A percentile compares a stretch with the other conserved stretches of the same genome.
phyloP scores from a whole-genome alignment of 2,329 filamentous ascomycete species.

The Pestalotiopsis sp. region DNA sequence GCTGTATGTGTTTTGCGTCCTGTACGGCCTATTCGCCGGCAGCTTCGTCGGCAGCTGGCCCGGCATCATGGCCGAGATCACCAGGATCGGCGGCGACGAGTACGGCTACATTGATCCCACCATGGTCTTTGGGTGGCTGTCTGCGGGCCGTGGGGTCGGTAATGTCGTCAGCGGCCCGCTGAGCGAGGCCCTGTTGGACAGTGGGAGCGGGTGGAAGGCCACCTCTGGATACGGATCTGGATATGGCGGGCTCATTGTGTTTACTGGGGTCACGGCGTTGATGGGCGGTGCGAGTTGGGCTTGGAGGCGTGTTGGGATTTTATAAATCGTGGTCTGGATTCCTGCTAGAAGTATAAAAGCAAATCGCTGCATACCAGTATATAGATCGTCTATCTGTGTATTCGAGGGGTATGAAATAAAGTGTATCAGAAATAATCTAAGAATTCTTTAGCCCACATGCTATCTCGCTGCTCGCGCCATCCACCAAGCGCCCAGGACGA shows the following conservation, averaged over 20 bases:
- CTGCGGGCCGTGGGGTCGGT: slow-evolving; percentile 62
- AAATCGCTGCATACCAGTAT: too few relatives aligned
- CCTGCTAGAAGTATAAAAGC: too few relatives aligned
- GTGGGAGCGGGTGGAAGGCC: slow-evolving; percentile 43
- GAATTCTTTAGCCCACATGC: too few relatives aligned
- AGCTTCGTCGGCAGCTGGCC: slow-evolving; percentile 23
- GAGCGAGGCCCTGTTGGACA: slow-evolving; percentile 52
- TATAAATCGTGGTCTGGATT: slow-evolving; percentile 19
- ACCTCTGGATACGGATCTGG: slow-evolving; percentile 50
- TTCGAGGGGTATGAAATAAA: too few relatives aligned
- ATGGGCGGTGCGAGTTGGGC: slow-evolving; percentile 48
- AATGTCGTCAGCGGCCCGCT: slow-evolving; percentile 60
- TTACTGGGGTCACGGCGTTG: slow-evolving; percentile 55
- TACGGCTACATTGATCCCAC: slow-evolving; percentile 41
- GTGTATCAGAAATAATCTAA: too few relatives aligned
- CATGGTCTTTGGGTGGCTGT: slow-evolving; percentile 61
- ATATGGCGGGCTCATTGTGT: slow-evolving; percentile 56
- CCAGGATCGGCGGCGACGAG: slow-evolving; percentile 24
- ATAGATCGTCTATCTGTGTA: too few relatives aligned
- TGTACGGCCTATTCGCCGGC: slow-evolving; percentile 61
- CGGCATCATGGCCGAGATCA: slow-evolving; percentile 30
- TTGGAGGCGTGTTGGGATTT: slow-evolving; percentile 36
- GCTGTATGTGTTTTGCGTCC: slow-evolving; percentile 53
- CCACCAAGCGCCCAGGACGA: too few relatives aligned
- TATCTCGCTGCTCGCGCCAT: too few relatives aligned